phyloP scores from a whole-genome alignment of 2,329 filamentous ascomycete species.

The Cercospora sesami region DNA sequence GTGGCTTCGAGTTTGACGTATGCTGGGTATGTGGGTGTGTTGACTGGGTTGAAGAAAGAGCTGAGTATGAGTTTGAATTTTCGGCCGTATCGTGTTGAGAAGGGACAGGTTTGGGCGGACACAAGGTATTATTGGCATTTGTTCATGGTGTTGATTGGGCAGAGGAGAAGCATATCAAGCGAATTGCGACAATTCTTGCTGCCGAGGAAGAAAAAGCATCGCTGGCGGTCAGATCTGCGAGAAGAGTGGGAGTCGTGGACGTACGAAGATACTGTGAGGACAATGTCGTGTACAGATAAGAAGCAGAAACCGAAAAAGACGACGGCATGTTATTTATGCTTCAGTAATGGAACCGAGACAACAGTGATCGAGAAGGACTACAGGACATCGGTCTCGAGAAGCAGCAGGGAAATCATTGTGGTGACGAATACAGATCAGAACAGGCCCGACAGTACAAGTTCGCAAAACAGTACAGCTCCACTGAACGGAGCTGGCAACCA shows the following conservation, averaged over 20 bases:
- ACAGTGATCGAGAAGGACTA: constrained; percentile 60
- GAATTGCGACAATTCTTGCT: constrained; percentile 50
- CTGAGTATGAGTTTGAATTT: constrained; percentile 55
- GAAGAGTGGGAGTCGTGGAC: constrained; percentile 13
- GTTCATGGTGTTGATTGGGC: constrained; percentile 55
- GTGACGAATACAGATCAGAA: constrained; percentile 57
- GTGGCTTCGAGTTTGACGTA: constrained; percentile 54
- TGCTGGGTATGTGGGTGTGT: constrained; percentile 53
- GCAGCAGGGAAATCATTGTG: constrained; percentile 54
- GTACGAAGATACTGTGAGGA: constrained; percentile 36
- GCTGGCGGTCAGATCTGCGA: neutral
- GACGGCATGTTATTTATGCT: constrained; percentile 59
- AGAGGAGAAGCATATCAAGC: constrained; percentile 56
- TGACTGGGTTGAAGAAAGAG: constrained; percentile 52
- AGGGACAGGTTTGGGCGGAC: constrained; percentile 36
- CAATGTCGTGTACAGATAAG: constrained; percentile 32
- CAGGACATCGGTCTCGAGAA: constrained; percentile 46
- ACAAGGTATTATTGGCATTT: constrained; percentile 52
- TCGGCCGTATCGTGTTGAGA: constrained; percentile 51
- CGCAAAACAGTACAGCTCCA: neutral
- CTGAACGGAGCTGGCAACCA: neutral
- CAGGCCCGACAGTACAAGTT: constrained; percentile 10
- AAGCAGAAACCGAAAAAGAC: constrained; percentile 40
- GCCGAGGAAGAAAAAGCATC: constrained; percentile 24
- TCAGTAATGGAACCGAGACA: constrained; percentile 53